Conservation (phyloP, 495 filamentous ascomycete genomes). For the Wilcoxina mikolae region DNA sequence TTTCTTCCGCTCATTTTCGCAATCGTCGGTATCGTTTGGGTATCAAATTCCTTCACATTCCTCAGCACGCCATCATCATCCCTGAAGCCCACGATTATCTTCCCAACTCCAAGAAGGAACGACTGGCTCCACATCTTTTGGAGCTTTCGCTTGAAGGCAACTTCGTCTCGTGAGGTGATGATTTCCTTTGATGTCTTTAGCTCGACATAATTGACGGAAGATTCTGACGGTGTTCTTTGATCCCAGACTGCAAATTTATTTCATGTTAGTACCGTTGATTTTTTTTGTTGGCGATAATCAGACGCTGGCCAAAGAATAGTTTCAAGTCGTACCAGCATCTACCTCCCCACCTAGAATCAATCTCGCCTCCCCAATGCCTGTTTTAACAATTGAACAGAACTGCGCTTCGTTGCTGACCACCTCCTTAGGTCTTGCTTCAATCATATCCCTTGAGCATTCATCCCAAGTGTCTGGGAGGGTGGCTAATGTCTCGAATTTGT, state of each 20-base stretch:
- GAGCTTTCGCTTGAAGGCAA: conserved; percentile 75
- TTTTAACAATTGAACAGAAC: conserved; percentile 85
- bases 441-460: conserved; percentile 50
- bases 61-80: conserved; percentile 55
- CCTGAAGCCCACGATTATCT: conserved; percentile 81
- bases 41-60: conserved; percentile 61
- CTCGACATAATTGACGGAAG: conserved; percentile 75
- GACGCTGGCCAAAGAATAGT: no score
- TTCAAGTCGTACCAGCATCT: conserved; percentile 55
- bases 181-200: conserved; percentile 78
- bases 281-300: no score
- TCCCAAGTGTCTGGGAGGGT: conserved; percentile 60
- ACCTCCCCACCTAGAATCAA: conserved; percentile 88
- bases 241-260: conserved; percentile 52
- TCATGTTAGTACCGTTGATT: background rate
- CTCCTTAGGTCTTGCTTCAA: conserved; percentile 56
- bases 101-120: conserved; percentile 82
- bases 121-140: conserved; percentile 95
- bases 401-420: conserved; percentile 76
- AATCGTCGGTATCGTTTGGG: conserved; percentile 53
- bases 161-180: conserved; percentile 44
- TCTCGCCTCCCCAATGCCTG: conserved; percentile 56
- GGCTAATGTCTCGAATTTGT: conserved; percentile 87
- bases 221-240: conserved; percentile 50
- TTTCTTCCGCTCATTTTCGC: conserved; percentile 49